These are phyloP conservation scores for Trichophaea hybrida DNA, from an alignment of 2,329 filamentous ascomycete genomes.

Conservation along the genomic window DNA sequence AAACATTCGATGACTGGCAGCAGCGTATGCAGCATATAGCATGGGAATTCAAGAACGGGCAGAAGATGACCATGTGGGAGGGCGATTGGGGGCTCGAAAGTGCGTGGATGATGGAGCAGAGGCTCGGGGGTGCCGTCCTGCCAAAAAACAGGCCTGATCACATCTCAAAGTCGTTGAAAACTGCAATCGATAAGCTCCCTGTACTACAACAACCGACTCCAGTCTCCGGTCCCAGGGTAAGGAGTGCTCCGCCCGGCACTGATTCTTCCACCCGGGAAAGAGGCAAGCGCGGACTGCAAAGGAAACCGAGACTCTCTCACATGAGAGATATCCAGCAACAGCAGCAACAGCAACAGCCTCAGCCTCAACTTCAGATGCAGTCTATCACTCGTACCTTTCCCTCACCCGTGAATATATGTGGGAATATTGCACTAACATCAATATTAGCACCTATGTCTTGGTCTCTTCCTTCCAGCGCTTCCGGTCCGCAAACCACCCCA, in stretches of 20 bases:
- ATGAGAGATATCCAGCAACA: not conserved
- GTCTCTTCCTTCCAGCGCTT: not conserved
- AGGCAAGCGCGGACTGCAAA: not conserved
- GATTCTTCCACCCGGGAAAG: too few species aligned
- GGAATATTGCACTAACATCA: not conserved
- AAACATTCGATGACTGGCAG: conserved; percentile 2
- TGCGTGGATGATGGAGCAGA: not conserved
- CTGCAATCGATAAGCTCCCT: not conserved
- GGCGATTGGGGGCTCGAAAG: conserved; percentile 6
- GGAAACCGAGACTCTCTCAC: not conserved
- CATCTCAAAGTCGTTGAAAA: not conserved
- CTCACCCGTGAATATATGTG: not conserved
- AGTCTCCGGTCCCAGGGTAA: not conserved
- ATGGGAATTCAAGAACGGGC: conserved; percentile 6
- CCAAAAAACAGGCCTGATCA: not conserved
- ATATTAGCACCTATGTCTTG: not conserved
- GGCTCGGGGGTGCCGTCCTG: not conserved
- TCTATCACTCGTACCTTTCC: not conserved
- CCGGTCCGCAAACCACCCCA: not conserved
- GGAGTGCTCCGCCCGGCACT: too few species aligned
- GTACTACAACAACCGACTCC: not conserved
- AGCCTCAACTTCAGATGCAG: not conserved
- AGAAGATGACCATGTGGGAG: conserved; percentile 4
- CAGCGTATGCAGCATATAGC: conserved; percentile 4
- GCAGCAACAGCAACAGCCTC: not conserved